Evolutionary conservation across 2,329 filamentous ascomycete genomes (phyloP), one percentile per base, ranked within the genome.

Genomic region (Corinectria fuckeliana): DNA sequence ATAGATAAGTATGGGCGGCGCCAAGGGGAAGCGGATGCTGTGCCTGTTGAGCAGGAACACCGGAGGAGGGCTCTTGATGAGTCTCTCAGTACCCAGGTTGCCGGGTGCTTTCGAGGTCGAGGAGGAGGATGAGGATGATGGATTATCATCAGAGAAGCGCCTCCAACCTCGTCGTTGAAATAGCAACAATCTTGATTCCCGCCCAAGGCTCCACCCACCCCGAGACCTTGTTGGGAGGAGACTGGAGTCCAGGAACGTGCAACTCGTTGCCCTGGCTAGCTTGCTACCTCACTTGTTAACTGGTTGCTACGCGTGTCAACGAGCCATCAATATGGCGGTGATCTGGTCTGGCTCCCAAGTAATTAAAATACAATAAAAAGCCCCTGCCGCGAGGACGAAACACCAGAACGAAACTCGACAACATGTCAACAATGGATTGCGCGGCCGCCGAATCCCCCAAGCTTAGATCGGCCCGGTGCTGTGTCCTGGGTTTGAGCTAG

Each of bases 121-220:
- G n/a, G 8, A 18, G 38, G 14, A 52, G 30, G 18, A 18, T 34
- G 34, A 48, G 20, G 28, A 25, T 38, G 30, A 21, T 38, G 21
- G 32, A 13, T 50, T 11, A 9, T 28, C 16, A 38, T 38, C 6
- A 13, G n/a, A 45, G 6, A 26, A 18, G 36, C n/a, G 8, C 9
- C 42, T 26, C 39, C 25, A 16, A 38, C 21, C 39, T 56, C 36
- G 3, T 53, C 58, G 48, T 64, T 49, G n/a, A n/a, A 66, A 62
- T 34, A 50, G 25, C 32, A 51, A 14, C 41, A 32, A 65, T 60
- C 61, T 56, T 51, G 45, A 59, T 64, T 34, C 26, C 51, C 50
- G 20, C 20, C 47, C 42, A 25, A 51, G 30, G 14, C 13, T 8
- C 41, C n/a, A n/a, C n/a, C 42, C 23, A 11, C 16, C 23, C 25